A percentile compares a stretch with the other conserved stretches of the same genome.
Evolutionary conservation across 2,329 filamentous ascomycete genomes (phyloP).

Genomic region (Apiospora marii): DNA sequence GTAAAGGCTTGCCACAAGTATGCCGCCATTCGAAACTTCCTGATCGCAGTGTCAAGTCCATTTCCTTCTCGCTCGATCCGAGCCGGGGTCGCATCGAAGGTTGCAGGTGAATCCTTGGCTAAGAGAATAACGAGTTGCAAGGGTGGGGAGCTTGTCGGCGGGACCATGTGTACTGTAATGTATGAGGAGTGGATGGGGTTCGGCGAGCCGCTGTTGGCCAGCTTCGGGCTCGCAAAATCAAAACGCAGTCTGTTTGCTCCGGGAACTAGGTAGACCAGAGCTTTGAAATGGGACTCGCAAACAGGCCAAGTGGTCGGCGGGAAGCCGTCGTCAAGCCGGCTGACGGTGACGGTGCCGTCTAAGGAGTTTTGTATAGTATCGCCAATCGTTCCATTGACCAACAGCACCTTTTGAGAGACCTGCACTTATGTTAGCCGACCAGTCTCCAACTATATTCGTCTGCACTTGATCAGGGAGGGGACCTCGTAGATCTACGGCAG

Average conservation of each 20-base stretch:
- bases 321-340: constrained; percentile 84
- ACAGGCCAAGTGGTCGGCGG: constrained; percentile 88
- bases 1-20: constrained; percentile 98
- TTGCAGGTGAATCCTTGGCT: constrained; percentile 85
- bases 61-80: constrained; percentile 83
- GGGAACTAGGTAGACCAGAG: constrained; percentile 86
- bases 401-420: constrained; percentile 91
- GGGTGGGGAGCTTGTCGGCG: constrained; percentile 79
- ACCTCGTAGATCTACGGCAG: neutral
- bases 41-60: constrained; percentile 77
- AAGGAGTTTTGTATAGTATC: constrained; percentile 72
- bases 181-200: constrained; percentile 80
- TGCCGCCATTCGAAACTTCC: constrained; percentile 93
- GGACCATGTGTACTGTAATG: constrained; percentile 86
- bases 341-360: constrained; percentile 82
- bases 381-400: constrained; percentile 82
- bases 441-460: neutral
- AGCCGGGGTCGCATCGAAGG: constrained; percentile 83
- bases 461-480: neutral
- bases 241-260: constrained; percentile 89
- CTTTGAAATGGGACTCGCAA: constrained; percentile 89
- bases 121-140: constrained; percentile 89
- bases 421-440: constrained; percentile 44
- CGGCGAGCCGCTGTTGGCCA: constrained; percentile 71
- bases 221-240: constrained; percentile 85